Evolutionary conservation across 1,139 yeast species (phyloP).

Genomic region (Suhomyces atakaporum): DNA sequence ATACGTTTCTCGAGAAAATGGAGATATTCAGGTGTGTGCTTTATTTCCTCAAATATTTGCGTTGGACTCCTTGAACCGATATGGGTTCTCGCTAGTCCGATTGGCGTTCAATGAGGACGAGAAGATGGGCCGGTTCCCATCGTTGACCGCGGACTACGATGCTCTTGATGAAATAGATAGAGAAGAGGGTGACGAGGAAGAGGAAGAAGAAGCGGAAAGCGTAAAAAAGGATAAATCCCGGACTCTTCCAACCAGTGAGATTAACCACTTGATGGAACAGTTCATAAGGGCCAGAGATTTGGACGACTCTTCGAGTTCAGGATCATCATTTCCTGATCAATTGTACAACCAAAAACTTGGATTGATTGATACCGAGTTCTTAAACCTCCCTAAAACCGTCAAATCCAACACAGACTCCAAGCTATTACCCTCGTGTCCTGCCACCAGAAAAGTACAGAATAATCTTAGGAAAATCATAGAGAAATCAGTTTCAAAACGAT

Average conservation of each 20-base stretch:
- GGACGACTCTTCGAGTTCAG: slow-evolving; percentile 15
- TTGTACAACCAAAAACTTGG: slow-evolving; percentile 14
- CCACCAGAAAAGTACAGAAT: slow-evolving; percentile 28
- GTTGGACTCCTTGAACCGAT: slow-evolving; percentile 19
- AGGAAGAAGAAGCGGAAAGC: slow-evolving; percentile 7
- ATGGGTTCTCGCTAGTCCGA: slow-evolving; percentile 41
- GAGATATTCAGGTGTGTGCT: slow-evolving; percentile 58
- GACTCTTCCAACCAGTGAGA: slow-evolving; percentile 10
- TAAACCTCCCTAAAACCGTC: slow-evolving; percentile 14
- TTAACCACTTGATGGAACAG: slow-evolving; percentile 29
- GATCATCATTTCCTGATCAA: slow-evolving; percentile 3
- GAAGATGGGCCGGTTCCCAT: slow-evolving; percentile 61
- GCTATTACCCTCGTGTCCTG: slow-evolving; percentile 33
- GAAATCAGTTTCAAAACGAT: slow-evolving; percentile 28
- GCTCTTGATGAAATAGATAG: slow-evolving; percentile 9
- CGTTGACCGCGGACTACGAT: slow-evolving; percentile 32
- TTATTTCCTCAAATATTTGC: slow-evolving; percentile 48
- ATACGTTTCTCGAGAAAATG: slow-evolving; percentile 51
- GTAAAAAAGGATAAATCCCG: slow-evolving; percentile 6
- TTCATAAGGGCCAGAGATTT: slow-evolving; percentile 29
- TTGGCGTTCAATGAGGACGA: slow-evolving; percentile 85
- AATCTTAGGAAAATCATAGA: slow-evolving; percentile 29
- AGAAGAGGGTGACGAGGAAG: slow-evolving; percentile 8
- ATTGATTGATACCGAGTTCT: slow-evolving; percentile 12
- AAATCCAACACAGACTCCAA: slow-evolving; percentile 16